These are phyloP conservation scores for Pythium grandisporangium DNA, from an alignment of 352 stramenopile species.

Conservation along the genomic window DNA sequence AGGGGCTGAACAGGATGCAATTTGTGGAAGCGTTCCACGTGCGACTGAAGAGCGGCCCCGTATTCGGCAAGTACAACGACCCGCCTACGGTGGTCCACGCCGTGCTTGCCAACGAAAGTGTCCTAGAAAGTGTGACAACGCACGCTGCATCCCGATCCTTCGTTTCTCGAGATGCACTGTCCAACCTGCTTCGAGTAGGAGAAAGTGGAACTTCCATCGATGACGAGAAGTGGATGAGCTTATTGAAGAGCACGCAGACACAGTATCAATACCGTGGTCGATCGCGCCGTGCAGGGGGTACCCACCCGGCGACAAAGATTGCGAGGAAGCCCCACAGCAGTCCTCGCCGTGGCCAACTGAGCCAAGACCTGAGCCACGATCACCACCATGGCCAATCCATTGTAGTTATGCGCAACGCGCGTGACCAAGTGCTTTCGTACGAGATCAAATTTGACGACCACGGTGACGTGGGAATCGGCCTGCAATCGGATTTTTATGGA, in stretches of 20 bases:
- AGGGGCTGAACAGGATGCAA: constrained; percentile 34
- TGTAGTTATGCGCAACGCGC: constrained; percentile 41
- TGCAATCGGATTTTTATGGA: constrained; percentile 49
- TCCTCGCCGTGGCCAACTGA: no score
- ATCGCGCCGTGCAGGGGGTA: no score
- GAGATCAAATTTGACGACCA: constrained; percentile 44
- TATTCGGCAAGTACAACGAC: constrained; percentile 18
- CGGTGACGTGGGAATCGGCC: constrained; percentile 23
- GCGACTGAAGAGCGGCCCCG: constrained; percentile 18
- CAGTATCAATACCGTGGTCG: constrained; percentile 29
- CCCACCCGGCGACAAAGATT: no score
- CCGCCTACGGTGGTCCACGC: constrained; percentile 32
- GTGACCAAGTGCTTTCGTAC: constrained; percentile 58
- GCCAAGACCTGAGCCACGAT: not conserved
- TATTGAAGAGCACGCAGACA: constrained; percentile 35
- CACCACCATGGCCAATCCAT: constrained; percentile 20
- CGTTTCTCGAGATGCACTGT: constrained; percentile 33
- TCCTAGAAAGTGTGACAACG: constrained; percentile 25
- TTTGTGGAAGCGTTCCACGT: constrained; percentile 26
- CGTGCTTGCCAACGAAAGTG: constrained; percentile 34
- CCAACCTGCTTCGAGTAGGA: constrained; percentile 33
- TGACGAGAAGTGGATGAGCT: constrained; percentile 36
- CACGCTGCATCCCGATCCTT: constrained; percentile 21
- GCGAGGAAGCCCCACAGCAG: no score
- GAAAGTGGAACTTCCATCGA: constrained; percentile 24